Conservation (phyloP, 2,329 filamentous ascomycete genomes). For the Didymella segeticola region DNA sequence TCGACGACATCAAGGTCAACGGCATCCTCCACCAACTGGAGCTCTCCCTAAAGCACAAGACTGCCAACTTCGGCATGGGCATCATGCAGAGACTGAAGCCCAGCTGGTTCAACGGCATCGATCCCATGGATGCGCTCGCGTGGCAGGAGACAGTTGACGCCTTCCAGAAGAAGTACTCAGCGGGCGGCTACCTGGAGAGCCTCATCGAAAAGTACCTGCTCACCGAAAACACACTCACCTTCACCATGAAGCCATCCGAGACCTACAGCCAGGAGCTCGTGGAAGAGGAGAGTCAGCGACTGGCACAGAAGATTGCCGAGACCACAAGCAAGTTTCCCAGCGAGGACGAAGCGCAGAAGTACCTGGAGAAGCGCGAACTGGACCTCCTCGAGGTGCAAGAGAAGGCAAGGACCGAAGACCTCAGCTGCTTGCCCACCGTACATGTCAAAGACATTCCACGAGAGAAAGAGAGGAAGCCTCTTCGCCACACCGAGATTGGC, state of each 20-base stretch:
- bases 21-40: constrained; percentile 94
- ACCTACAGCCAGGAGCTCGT: constrained; percentile 76
- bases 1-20: constrained; percentile 88
- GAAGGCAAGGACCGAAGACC: constrained; percentile 80
- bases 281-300: constrained; percentile 75
- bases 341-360: constrained; percentile 72
- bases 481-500: constrained; percentile 63
- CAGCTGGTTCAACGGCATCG: constrained; percentile 93
- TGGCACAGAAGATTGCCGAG: constrained; percentile 76
- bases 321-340: constrained; percentile 72
- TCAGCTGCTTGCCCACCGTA: constrained; percentile 87
- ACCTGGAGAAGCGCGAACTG: constrained; percentile 79
- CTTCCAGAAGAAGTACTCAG: constrained; percentile 78
- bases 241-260: constrained; percentile 89
- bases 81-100: constrained; percentile 88
- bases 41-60: constrained; percentile 94
- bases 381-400: constrained; percentile 82
- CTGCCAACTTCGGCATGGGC: constrained; percentile 90
- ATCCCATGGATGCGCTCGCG: constrained; percentile 87
- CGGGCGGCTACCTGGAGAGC: constrained; percentile 81
- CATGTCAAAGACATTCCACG: constrained; percentile 89
- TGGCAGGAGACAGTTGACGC: constrained; percentile 88
- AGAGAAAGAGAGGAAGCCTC: constrained; percentile 75
- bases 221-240: constrained; percentile 84
- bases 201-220: constrained; percentile 89